Evolutionary conservation across 345 rosid genomes (phyloP), one percentile per base, ranked within the genome.

Genomic region (Arabis alpina): DNA sequence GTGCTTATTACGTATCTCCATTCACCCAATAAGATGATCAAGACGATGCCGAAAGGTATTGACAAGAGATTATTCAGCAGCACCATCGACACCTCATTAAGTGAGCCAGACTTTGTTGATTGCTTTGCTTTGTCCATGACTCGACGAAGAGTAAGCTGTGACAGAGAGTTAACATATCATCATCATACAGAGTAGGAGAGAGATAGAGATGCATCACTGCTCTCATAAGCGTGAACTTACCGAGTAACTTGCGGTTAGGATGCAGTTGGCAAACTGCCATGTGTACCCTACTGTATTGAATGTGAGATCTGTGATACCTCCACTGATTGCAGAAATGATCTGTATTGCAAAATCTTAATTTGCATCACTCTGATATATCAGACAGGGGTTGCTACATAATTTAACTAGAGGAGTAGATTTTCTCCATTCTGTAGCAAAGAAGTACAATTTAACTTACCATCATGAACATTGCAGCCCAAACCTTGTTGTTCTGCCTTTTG

Each of bases 51-150:
- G 15, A 86, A 86, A 62, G 97, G 98, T 16, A 93, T 71, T 57
- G 97, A 93, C 64, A 91, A 51, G 57, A 91, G 70, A 79, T 93
- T 93, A 71, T 93, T 93, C 59, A 93, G 88, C 66, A 93, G 74
- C 84, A 93, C 98, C 98, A 93, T 91, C 56, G 98, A 86, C 34
- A 89, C 77, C 68, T 89, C 97, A 68, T 87, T 91, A 10, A 93
- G 88, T 23, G 87, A 74, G 66, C 96, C 96, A 5, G 87, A 85
- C 72, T 78, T 83, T 19, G 97, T 89, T 10, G 79, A 40, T 68
- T 85, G 90, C 82, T 93, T 91, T 61, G 97, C 97, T 80, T 81
- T 89, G 82, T 93, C 96, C 97, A 93, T 93, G 54, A 87, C 86
- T 34, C 61, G 77, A 47, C 93, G 85, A 36, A 93, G 73, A 15